These are phyloP conservation scores for Saturnispora besseyi DNA, from an alignment of 805 yeast species.

Conservation along the genomic window DNA sequence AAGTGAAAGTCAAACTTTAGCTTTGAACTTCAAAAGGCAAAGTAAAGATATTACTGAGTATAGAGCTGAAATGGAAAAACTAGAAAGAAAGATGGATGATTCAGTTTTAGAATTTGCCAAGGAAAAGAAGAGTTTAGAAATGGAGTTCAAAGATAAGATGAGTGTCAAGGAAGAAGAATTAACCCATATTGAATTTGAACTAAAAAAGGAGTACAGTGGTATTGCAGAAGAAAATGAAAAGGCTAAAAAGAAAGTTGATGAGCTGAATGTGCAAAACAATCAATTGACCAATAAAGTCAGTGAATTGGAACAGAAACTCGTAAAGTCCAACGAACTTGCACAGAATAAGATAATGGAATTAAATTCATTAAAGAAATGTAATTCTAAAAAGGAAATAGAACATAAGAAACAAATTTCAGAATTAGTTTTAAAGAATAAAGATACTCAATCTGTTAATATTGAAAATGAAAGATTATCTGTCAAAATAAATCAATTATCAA, in stretches of 20 bases:
- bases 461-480: neutral
- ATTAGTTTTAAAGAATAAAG: neutral
- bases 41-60: neutral
- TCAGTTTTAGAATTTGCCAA: conserved; percentile 1
- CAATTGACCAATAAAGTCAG: neutral
- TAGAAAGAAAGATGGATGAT: neutral
- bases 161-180: neutral
- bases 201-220: neutral
- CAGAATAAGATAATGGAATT: neutral
- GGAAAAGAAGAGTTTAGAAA: conserved; percentile 15
- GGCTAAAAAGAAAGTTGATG: neutral
- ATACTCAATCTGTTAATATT: neutral
- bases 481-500: neutral
- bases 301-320: neutral
- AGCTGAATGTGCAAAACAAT: neutral
- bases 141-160: conserved; percentile 21
- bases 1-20: neutral
- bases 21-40: neutral
- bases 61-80: neutral
- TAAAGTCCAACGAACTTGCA: conserved; percentile 1
- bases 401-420: neutral
- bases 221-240: neutral
- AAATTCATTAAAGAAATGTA: conserved; percentile 13
- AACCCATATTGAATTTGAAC: neutral
- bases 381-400: conserved; percentile 20